A percentile compares a stretch with the other conserved stretches of the same genome.
Conservation (phyloP, 2,329 filamentous ascomycete genomes). For the Stromatinia cepivora region DNA sequence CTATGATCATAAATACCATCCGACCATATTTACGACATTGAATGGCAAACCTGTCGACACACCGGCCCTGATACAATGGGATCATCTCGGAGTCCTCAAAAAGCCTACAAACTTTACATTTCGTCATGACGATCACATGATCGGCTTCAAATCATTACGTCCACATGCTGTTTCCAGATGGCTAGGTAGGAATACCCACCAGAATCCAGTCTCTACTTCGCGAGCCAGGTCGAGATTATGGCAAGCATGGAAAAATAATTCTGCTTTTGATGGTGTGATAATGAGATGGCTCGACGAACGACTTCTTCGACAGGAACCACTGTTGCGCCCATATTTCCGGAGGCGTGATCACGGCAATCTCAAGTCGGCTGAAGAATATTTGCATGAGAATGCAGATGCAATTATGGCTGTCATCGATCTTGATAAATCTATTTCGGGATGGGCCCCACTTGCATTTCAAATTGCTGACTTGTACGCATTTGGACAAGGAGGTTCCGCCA, state of each 20-base stretch:
- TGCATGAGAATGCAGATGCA: conserved; percentile 40
- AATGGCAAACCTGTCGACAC: conserved; percentile 52
- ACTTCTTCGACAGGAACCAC: conserved; percentile 45
- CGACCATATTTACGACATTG: conserved; percentile 48
- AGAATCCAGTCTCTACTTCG: conserved; percentile 45
- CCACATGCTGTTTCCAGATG: conserved; percentile 37
- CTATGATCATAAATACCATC: conserved; percentile 50
- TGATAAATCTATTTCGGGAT: conserved; percentile 36
- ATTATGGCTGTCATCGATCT: conserved; percentile 40
- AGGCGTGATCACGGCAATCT: conserved; percentile 44
- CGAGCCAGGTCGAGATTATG: conserved; percentile 47
- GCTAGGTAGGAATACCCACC: conserved; percentile 43
- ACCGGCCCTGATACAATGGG: conserved; percentile 50
- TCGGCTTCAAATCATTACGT: conserved; percentile 45
- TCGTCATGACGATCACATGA: conserved; percentile 53
- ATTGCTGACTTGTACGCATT: conserved; percentile 42
- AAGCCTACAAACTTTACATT: conserved; percentile 48
- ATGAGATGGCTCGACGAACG: conserved; percentile 50
- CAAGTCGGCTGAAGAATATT: conserved; percentile 44
- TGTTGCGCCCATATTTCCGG: conserved; percentile 44
- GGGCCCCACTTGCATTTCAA: conserved; percentile 41
- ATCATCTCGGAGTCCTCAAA: conserved; percentile 45
- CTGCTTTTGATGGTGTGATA: conserved; percentile 48
- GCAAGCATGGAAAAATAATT: conserved; percentile 49
- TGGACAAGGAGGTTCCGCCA: conserved; percentile 42